A percentile compares a stretch with the other conserved stretches of the same genome.
These are phyloP conservation scores for Myxozyma melibiosi DNA, from an alignment of 805 yeast genomes.

Conservation along the genomic window DNA sequence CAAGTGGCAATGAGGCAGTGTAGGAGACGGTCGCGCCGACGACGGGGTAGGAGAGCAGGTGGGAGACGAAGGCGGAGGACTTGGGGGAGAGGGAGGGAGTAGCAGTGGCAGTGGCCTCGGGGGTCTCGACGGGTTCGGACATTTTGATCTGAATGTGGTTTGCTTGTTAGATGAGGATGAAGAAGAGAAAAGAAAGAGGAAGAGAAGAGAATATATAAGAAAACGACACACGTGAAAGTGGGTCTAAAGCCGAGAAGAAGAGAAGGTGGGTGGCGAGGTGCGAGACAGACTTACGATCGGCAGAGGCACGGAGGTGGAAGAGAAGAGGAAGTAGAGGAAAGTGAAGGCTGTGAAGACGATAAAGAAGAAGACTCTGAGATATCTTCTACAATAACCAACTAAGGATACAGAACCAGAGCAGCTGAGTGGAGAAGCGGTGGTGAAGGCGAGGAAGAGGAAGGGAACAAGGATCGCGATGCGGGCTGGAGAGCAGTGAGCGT, in stretches of 20 bases:
- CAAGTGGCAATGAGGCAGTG: conserved; percentile 27
- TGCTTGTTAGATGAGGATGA: not conserved
- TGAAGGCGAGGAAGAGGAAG: not conserved
- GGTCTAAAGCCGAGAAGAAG: no score
- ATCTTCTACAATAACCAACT: no score
- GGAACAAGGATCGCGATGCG: not conserved
- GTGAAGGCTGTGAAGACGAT: not conserved
- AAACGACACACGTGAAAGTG: no score
- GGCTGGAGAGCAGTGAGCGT: conserved; percentile 5
- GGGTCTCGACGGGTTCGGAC: conserved; percentile 7
- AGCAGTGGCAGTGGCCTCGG: not conserved
- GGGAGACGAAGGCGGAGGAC: conserved; percentile 28
- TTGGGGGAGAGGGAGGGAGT: not conserved
- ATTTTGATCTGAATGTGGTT: not conserved
- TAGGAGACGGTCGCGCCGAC: conserved; percentile 28
- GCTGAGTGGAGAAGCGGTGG: not conserved
- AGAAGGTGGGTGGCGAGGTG: not conserved
- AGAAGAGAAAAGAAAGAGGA: not conserved
- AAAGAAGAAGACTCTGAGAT: not conserved
- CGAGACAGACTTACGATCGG: no score
- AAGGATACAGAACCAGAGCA: no score
- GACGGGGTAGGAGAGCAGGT: conserved; percentile 29
- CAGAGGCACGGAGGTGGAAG: not conserved
- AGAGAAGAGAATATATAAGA: not conserved
- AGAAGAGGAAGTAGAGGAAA: not conserved